Percentiles rank a stretch among this genome's conserved stretches.
Conservation (phyloP, 2,329 filamentous ascomycete genomes). For the Fusarium fracticaudum region DNA sequence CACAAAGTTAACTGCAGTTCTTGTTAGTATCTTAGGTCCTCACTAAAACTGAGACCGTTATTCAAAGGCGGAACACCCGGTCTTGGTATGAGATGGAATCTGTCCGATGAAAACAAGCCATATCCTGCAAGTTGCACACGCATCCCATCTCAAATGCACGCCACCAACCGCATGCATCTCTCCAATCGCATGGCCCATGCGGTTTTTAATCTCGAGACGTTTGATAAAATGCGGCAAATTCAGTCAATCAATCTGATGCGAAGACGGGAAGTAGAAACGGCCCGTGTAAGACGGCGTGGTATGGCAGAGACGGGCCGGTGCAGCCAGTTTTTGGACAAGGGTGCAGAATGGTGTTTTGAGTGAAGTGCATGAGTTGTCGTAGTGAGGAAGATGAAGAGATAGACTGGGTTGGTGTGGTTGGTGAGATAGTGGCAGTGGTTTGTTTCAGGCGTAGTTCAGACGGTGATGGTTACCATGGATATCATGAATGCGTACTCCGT, state of each 20-base stretch:
- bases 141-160: conserved; percentile 18
- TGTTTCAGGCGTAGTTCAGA: background rate
- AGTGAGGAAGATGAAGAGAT: background rate
- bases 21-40: background rate
- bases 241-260: background rate
- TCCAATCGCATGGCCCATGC: conserved; percentile 38
- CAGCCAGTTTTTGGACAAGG: conserved; percentile 27
- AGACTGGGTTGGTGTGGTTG: background rate
- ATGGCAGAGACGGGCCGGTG: conserved; percentile 35
- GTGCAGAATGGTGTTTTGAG: conserved; percentile 1
- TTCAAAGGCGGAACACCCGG: background rate
- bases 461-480: background rate
- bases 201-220: conserved; percentile 1
- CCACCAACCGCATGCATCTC: conserved; percentile 12
- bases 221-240: background rate
- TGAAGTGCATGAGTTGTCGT: background rate
- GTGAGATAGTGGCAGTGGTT: background rate
- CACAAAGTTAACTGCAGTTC: no score
- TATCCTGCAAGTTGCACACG: conserved; percentile 21
- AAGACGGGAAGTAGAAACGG: conserved; percentile 30
- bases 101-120: conserved; percentile 7
- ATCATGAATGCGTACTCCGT: background rate
- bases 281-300: conserved; percentile 29
- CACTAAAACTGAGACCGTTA: background rate
- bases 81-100: background rate